Evolutionary conservation across 2,329 filamentous ascomycete species (phyloP).

Genomic region (Metarhizium humberi): DNA sequence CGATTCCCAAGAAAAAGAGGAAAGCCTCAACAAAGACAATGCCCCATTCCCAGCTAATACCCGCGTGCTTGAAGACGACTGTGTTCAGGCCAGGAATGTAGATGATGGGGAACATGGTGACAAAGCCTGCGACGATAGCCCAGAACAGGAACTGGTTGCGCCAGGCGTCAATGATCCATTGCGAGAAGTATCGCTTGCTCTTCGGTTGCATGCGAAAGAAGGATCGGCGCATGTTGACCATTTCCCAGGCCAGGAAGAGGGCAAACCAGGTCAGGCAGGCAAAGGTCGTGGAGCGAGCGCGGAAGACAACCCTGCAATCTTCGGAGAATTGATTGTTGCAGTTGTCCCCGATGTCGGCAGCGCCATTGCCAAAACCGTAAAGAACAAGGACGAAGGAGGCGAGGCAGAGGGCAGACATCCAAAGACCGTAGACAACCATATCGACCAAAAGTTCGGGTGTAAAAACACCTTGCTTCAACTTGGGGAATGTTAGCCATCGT

Average conservation of each 20-base stretch:
- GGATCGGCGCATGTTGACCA: slow-evolving; percentile 58
- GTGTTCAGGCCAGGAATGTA: slow-evolving; percentile 51
- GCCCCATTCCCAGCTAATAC: slow-evolving; percentile 52
- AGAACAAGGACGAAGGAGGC: slow-evolving; percentile 42
- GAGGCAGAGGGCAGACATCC: slow-evolving; percentile 54
- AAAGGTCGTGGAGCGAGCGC: slow-evolving; percentile 63
- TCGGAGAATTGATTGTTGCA: slow-evolving; percentile 50
- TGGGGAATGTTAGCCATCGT: background rate
- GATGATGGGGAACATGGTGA: slow-evolving; percentile 38
- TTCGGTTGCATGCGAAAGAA: slow-evolving; percentile 66
- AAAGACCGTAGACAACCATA: slow-evolving; percentile 57
- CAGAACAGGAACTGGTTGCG: slow-evolving; percentile 63
- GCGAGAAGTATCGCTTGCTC: slow-evolving; percentile 49
- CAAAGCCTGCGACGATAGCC: slow-evolving; percentile 37
- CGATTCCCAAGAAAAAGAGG: slow-evolving; percentile 49
- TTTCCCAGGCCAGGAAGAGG: slow-evolving; percentile 68
- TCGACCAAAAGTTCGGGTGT: slow-evolving; percentile 55
- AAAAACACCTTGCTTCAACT: slow-evolving; percentile 47
- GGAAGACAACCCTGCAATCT: slow-evolving; percentile 52
- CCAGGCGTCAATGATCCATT: slow-evolving; percentile 60
- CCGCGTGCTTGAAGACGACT: slow-evolving; percentile 46
- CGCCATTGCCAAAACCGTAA: slow-evolving; percentile 36
- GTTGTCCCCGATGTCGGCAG: slow-evolving; percentile 41
- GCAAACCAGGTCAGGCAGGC: slow-evolving; percentile 66
- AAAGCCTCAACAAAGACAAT: slow-evolving; percentile 44